Evolutionary conservation across 129 eudicot genomes (phyloP).

Genomic region (Gnaphalium uliginosum): DNA sequence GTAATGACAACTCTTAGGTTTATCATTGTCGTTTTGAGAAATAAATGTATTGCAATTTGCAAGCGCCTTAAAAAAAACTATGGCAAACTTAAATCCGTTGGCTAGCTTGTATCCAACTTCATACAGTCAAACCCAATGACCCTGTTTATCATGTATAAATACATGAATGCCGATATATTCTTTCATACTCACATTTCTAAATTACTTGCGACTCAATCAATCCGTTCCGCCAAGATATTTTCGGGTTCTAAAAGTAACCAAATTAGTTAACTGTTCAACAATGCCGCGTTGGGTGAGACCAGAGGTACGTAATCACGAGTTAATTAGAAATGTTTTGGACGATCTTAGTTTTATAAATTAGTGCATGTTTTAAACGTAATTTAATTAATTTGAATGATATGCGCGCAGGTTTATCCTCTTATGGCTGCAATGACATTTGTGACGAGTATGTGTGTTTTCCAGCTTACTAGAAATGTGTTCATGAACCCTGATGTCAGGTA

Average conservation of each 20-base stretch:
- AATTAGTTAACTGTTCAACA: conserved; percentile 1
- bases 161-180: conserved; percentile 1
- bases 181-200: conserved; percentile 12
- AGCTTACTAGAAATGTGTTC: conserved; percentile 76
- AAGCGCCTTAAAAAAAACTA: neutral
- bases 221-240: neutral
- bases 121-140: conserved; percentile 38
- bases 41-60: neutral
- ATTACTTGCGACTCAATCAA: conserved; percentile 12
- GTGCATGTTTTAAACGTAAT: conserved; percentile 8
- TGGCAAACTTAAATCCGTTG: conserved; percentile 27
- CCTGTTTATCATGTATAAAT: conserved; percentile 17
- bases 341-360: neutral
- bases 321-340: too few relatives aligned
- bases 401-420: conserved; percentile 75
- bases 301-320: conserved; percentile 48
- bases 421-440: conserved; percentile 95
- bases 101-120: conserved; percentile 28
- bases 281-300: conserved; percentile 94
- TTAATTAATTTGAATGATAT: neutral
- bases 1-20: too few relatives aligned
- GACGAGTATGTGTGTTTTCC: conserved; percentile 73
- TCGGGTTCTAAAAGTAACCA: neutral
- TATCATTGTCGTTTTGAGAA: too few relatives aligned
- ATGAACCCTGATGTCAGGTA: conserved; percentile 94